phyloP scores from a whole-genome alignment of 352 stramenopile genomes.

The Globisporangium ultimum region DNA sequence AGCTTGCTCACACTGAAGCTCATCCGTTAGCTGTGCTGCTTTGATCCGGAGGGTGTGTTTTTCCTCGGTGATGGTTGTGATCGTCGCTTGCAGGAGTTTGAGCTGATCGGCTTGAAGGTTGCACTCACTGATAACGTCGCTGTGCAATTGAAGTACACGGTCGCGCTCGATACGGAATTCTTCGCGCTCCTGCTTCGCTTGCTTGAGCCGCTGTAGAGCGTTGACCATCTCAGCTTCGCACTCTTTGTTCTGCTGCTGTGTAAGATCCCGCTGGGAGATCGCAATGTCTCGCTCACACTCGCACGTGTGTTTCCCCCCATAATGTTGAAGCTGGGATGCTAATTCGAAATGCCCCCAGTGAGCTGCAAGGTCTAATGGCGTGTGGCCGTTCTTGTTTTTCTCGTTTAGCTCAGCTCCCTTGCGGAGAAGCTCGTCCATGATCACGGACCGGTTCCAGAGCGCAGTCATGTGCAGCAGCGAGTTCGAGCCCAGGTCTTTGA shows the following conservation, averaged over 20 bases:
- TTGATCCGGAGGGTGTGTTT: conserved; percentile 26
- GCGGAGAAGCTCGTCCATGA: conserved; percentile 50
- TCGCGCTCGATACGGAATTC: conserved; percentile 49
- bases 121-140: conserved; percentile 16
- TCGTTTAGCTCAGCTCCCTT: conserved; percentile 37
- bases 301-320: conserved; percentile 55
- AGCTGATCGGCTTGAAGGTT: conserved; percentile 14
- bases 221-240: conserved; percentile 33
- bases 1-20: conserved; percentile 26
- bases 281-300: conserved; percentile 55
- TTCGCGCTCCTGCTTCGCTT: conserved; percentile 44
- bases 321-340: conserved; percentile 50
- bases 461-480: conserved; percentile 43
- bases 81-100: conserved; percentile 13
- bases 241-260: conserved; percentile 31
- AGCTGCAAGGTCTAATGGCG: conserved; percentile 47
- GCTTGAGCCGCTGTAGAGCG: conserved; percentile 25
- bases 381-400: conserved; percentile 46
- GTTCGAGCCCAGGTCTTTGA: conserved; percentile 42
- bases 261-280: conserved; percentile 47
- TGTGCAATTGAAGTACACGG: conserved; percentile 23
- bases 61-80: conserved; percentile 13
- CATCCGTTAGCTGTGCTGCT: conserved; percentile 22
- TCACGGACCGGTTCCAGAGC: conserved; percentile 47
- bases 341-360: conserved; percentile 57